Base-by-base conservation (phyloP, 2,329 filamentous ascomycete genomes). In the Pseudogymnoascus sp. region DNA sequence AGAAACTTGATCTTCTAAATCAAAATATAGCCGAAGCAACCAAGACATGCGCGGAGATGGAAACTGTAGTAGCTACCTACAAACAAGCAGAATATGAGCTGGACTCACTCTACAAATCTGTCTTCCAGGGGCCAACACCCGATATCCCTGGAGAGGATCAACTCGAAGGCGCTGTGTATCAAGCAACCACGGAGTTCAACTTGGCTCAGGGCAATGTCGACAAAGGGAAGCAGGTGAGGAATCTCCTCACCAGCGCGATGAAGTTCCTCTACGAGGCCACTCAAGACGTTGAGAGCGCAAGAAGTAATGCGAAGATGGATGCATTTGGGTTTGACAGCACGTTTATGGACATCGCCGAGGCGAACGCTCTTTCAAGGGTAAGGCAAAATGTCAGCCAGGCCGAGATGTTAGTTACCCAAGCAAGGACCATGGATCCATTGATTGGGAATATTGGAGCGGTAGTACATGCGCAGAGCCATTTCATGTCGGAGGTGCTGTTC, bases 71-170 rank as follows among this genome's bases (percentile, higher is more conserved):
- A 1, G 62, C 66, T 2, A 71, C 75, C 8, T 77, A 81, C 63
- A 68, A 69, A 3, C 67, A 72, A 38, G 77, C 80, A 2, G 78
- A 82, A 67, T 64, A 65, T 2, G 77, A 82, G 18, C 77, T 85
- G 5, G 80, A 85, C 65, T 71, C 69, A 2, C 74, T 85, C 2
- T 85, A 85, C 70, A 70, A 78, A n/a, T 75, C 74, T 60, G 79
- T 86, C 65, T 86, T 86, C 68, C 71, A 75, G 8, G 82, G 82
- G 0, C 78, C 79, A 4, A 84, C 81, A 0, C 80, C 80, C 0
- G 78, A 76, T 0, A 80, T 82, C 25, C 80, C 81, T 0, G 79
- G 79, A n/a, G 82, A 85, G 68, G 82, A 85, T 63, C 69, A 72
- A 28, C 72, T 73, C 61, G 81, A 85, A 69, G 65, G 71, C 4